phyloP scores from a whole-genome alignment of 2,329 filamentous ascomycete genomes.

The Ophiosphaerella narmari region DNA sequence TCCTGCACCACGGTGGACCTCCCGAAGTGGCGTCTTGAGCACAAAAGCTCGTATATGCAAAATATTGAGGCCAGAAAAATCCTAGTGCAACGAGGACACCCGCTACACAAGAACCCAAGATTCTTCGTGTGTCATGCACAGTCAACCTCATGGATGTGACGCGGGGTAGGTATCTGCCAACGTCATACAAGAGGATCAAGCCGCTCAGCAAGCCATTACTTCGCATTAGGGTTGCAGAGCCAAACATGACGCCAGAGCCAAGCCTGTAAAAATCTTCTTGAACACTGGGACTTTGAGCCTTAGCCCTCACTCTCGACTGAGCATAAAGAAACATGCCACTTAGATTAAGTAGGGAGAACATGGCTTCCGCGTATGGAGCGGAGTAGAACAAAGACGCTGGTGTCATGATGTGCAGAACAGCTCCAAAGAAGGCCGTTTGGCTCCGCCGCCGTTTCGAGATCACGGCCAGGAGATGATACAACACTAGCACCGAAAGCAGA shows the following conservation, averaged over 20 bases:
- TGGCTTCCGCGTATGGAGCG: slow-evolving; percentile 80
- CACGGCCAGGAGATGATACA: slow-evolving; percentile 68
- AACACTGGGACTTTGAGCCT: slow-evolving; percentile 35
- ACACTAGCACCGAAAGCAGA: slow-evolving; percentile 71
- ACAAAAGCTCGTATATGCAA: slow-evolving; percentile 73
- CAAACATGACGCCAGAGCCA: slow-evolving; percentile 70
- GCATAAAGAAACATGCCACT: slow-evolving; percentile 72
- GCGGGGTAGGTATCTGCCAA: slow-evolving; percentile 45
- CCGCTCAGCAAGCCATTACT: slow-evolving; percentile 89
- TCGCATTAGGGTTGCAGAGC: slow-evolving; percentile 72
- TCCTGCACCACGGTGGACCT: slow-evolving; percentile 73
- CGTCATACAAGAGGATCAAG: slow-evolving; percentile 66
- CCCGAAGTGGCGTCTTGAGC: slow-evolving; percentile 9
- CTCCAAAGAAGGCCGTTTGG: slow-evolving; percentile 68
- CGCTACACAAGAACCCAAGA: slow-evolving; percentile 65
- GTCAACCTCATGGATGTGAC: slow-evolving; percentile 42
- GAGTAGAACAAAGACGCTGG: slow-evolving; percentile 90
- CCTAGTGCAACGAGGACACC: slow-evolving; percentile 71
- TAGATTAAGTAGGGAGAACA: slow-evolving; percentile 79
- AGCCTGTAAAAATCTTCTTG: slow-evolving; percentile 55
- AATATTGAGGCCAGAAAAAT: slow-evolving; percentile 70
- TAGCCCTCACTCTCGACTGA: slow-evolving; percentile 37
- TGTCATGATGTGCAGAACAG: slow-evolving; percentile 78
- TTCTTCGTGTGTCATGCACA: slow-evolving; percentile 53
- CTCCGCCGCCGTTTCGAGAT: slow-evolving; percentile 48